Base-by-base conservation (phyloP, 768 basidiomycete genomes). In the Gautieria morchelliformis region DNA sequence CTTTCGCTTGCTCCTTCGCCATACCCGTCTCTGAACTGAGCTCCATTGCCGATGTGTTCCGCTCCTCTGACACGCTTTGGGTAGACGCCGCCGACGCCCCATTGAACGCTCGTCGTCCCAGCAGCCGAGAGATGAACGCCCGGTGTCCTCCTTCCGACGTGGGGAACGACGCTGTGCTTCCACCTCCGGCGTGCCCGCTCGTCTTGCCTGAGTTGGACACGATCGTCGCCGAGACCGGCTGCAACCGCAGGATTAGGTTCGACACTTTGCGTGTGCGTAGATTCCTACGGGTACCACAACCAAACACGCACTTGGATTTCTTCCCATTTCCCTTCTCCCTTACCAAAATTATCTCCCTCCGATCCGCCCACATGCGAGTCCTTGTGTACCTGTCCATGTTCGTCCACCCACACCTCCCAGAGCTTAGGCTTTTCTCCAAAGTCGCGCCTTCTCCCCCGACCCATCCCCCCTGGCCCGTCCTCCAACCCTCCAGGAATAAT, bases 401-500 rank as follows among this genome's bases (percentile, higher is more conserved):
- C 56, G 47, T 57, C 56, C 24, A 57, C 48, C 56, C 56, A 57
- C 5, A 57, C 56, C 37, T 57, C 56, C 56, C 56, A 57, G 4
- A 57, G 19, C 46, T 57, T 57, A n/a, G 56, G 56, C 33, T 57
- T 57, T 50, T 57, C 56, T 22, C 56, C 56, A 41, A 57, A 57
- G 37, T 57, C 56, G 17, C 56, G 56, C 47, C 56, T 47, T 19
- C 56, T 30, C 19, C 47, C 33, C n/a, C 56, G 45, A 27, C 46
- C 46, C 53, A 30, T 44, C n/a, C 53, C 53, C 1, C 53, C 53
- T 17, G 41, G 53, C 9, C 41, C 24, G 39, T 57, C 56, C 7
- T 57, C 45, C 33, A 65, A 59, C 32, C 56, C 58, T 7, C 40
- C 59, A 22, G 53, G 61, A 20, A 56, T 47, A 30, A 59, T 41